These are phyloP conservation scores for Ensete ventricosum DNA, from an alignment of 176 grass and related monocot genomes.

Conservation along the genomic window DNA sequence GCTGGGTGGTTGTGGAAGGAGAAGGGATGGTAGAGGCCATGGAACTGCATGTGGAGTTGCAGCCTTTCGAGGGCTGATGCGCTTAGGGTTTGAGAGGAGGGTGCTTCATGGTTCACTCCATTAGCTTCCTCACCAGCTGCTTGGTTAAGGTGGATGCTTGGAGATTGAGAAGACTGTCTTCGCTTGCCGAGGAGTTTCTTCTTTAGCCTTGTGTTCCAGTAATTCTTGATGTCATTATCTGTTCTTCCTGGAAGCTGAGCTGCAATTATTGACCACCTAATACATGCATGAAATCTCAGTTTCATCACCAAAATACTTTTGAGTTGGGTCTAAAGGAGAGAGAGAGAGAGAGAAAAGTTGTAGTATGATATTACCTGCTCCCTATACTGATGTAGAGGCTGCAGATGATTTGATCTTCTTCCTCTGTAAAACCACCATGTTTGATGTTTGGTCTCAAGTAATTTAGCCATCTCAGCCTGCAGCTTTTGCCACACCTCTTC, in stretches of 20 bases:
- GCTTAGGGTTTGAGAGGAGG: constrained; percentile 38
- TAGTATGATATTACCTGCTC: constrained; percentile 46
- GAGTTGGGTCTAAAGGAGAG: neutral
- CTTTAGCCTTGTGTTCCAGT: no score
- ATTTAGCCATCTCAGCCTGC: constrained; percentile 67
- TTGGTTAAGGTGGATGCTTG: constrained; percentile 12
- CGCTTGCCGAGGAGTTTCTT: constrained; percentile 10
- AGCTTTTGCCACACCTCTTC: constrained; percentile 67
- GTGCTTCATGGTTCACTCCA: neutral
- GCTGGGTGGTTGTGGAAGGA: constrained; percentile 27
- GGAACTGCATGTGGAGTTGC: constrained; percentile 69
- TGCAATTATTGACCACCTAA: constrained; percentile 52
- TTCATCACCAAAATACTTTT: no score
- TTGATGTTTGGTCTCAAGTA: constrained; percentile 77
- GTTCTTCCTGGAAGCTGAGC: no score
- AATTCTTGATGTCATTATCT: no score
- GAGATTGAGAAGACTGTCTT: constrained; percentile 31
- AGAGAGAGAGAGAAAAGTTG: neutral
- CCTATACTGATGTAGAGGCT: constrained; percentile 96
- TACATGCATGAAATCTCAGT: neutral
- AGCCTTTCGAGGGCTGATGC: constrained; percentile 83
- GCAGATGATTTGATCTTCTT: constrained; percentile 86
- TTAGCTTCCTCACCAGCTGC: constrained; percentile 1
- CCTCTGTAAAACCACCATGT: constrained; percentile 74
- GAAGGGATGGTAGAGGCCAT: constrained; percentile 36